Conservation (phyloP, 768 basidiomycete species). For the Cubamyces sp. region DNA sequence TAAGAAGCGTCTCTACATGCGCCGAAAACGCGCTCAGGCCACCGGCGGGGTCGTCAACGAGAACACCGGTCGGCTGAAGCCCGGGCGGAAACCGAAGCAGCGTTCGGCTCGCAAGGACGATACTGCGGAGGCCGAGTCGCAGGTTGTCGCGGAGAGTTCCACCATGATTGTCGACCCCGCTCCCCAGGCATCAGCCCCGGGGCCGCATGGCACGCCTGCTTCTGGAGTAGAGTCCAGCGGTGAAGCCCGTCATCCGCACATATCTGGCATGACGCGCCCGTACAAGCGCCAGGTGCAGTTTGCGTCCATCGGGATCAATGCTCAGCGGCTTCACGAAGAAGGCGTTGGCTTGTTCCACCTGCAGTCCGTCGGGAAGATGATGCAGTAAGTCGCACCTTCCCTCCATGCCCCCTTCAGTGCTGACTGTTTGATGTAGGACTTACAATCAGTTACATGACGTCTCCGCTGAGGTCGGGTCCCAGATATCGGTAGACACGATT, state of each 20-base stretch:
- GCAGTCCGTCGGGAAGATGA: conserved; percentile 40
- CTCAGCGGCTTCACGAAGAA: conserved; percentile 42
- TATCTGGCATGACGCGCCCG: conserved; percentile 47
- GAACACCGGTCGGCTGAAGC: conserved; percentile 41
- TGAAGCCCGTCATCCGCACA: conserved; percentile 25
- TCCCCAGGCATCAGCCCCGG: background rate
- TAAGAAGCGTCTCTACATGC: conserved; percentile 72
- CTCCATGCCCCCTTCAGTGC: background rate
- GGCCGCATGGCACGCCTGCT: background rate
- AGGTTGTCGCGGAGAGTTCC: conserved; percentile 4
- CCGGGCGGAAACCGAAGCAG: conserved; percentile 40
- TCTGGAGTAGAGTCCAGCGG: background rate
- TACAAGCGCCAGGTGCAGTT: conserved; percentile 51
- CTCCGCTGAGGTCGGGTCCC: conserved; percentile 29
- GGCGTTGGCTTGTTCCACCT: conserved; percentile 57
- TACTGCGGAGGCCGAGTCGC: background rate
- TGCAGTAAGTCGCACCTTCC: conserved; percentile 40
- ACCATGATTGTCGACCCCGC: background rate
- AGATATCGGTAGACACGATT: conserved; percentile 55
- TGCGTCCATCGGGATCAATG: conserved; percentile 48
- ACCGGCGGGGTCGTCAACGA: conserved; percentile 40
- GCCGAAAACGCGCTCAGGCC: conserved; percentile 62
- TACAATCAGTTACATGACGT: conserved; percentile 37
- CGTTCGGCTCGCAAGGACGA: background rate
- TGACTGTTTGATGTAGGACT: conserved; percentile 26